Evolutionary conservation across 78 protist genomes (phyloP).

Genomic region (Chrysochromulina tobinii): DNA sequence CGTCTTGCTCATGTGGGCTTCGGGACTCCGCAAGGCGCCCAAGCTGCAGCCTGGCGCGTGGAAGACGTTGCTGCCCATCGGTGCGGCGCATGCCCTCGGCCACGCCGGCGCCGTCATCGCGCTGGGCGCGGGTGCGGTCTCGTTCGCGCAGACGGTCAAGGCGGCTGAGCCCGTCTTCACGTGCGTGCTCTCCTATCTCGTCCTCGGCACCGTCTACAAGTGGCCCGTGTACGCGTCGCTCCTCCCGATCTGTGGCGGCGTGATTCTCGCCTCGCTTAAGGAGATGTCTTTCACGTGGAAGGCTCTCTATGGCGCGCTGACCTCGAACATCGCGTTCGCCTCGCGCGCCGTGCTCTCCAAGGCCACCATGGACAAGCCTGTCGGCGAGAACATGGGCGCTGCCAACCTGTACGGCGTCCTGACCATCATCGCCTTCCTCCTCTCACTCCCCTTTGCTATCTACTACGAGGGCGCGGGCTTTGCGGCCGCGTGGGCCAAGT

Average conservation of each 20-base stretch:
- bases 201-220: conserved; percentile 5
- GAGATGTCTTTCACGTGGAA: conserved; percentile 32
- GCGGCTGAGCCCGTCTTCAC: conserved; percentile 40
- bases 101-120: background rate
- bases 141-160: conserved; percentile 36
- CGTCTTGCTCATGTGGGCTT: background rate
- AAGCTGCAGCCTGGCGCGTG: background rate
- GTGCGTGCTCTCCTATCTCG: background rate
- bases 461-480: background rate
- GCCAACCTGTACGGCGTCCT: conserved; percentile 29
- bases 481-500: background rate
- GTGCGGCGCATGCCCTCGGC: conserved; percentile 11
- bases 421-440: conserved; percentile 24
- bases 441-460: conserved; percentile 6
- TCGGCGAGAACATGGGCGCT: conserved; percentile 20
- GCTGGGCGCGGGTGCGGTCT: conserved; percentile 33
- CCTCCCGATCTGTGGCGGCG: conserved; percentile 32
- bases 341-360: conserved; percentile 24
- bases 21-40: background rate
- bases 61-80: background rate
- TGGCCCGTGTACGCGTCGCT: conserved; percentile 22
- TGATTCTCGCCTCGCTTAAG: conserved; percentile 22
- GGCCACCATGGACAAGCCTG: conserved; percentile 4
- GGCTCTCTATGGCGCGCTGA: background rate
- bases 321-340: conserved; percentile 25